These are phyloP conservation scores for Sanguinoderma infundibulare DNA, from an alignment of 1,284 basidiomycete genomes.

Conservation along the genomic window DNA sequence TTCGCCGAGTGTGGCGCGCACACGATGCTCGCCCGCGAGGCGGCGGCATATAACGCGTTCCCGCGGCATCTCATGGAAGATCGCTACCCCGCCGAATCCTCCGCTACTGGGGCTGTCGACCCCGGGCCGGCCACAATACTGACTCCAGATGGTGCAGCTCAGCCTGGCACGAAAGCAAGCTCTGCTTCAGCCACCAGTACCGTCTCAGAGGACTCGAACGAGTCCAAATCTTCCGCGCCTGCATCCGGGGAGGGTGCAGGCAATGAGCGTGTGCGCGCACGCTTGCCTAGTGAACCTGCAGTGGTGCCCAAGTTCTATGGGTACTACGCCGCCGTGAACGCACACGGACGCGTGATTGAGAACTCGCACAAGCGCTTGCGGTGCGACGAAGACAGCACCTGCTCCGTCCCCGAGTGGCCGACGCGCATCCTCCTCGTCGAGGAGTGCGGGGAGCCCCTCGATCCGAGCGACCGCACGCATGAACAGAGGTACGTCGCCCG, in stretches of 20 bases:
- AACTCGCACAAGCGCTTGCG: too few species aligned
- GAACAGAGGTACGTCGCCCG: background rate
- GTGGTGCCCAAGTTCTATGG: slow-evolving; percentile 60
- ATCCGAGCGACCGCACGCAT: slow-evolving; percentile 7
- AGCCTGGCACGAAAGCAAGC: too few species aligned
- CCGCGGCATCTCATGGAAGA: slow-evolving; percentile 50
- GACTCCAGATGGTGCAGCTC: too few species aligned
- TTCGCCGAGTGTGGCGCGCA: slow-evolving; percentile 21
- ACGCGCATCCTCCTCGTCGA: slow-evolving; percentile 54
- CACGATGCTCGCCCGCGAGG: slow-evolving; percentile 41
- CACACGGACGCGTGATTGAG: slow-evolving; percentile 4
- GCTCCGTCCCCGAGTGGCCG: slow-evolving; percentile 9
- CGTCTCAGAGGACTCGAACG: too few species aligned
- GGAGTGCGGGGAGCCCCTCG: slow-evolving; percentile 46
- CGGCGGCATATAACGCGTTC: slow-evolving; percentile 47
- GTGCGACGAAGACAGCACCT: background rate
- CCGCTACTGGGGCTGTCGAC: background rate
- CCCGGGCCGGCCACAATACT: background rate
- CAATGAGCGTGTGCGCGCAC: background rate
- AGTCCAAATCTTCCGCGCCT: too few species aligned
- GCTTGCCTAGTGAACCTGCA: slow-evolving; percentile 28
- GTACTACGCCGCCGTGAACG: slow-evolving; percentile 43
- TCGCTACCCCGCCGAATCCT: too few species aligned
- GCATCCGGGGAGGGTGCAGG: too few species aligned
- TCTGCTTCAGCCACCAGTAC: too few species aligned